phyloP scores from a whole-genome alignment of 148 eudicot genomes.

The Camellia japonica region DNA sequence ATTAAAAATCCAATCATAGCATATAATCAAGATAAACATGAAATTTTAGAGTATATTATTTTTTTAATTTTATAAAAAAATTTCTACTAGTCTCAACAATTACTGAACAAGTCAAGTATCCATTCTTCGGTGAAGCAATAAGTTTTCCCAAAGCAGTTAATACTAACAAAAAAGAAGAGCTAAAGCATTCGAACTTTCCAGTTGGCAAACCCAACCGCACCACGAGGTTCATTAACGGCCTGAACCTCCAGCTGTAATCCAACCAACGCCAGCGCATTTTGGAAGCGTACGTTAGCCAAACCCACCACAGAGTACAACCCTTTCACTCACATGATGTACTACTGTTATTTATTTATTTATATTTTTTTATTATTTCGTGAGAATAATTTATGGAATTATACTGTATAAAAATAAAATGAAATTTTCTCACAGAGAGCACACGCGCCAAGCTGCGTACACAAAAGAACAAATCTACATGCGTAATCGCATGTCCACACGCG shows the following conservation, averaged over 20 bases:
- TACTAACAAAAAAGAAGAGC: not conserved
- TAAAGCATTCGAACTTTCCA: slow-evolving; percentile 2
- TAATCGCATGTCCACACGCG: slow-evolving; percentile 8
- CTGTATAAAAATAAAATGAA: not conserved
- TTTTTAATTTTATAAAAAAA: no score
- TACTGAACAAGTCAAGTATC: not conserved
- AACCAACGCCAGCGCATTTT: slow-evolving; percentile 3
- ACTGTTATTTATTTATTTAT: no score
- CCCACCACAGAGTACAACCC: not conserved
- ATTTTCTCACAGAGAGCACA: not conserved
- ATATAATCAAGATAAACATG: no score
- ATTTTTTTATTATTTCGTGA: not conserved
- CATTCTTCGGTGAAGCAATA: not conserved
- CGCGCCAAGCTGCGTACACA: not conserved
- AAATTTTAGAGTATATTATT: no score
- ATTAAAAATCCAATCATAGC: no score
- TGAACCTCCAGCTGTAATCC: slow-evolving; percentile 27
- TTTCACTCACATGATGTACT: not conserved
- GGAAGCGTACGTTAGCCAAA: not conserved
- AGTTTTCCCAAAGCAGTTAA: not conserved
- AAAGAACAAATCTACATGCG: slow-evolving; percentile 11
- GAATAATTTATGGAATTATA: no score
- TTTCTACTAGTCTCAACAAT: no score
- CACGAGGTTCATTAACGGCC: slow-evolving; percentile 21
- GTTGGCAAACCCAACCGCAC: slow-evolving; percentile 17